Conservation (phyloP, 23 red algal genomes). For the Gracilariopsis chorda region DNA sequence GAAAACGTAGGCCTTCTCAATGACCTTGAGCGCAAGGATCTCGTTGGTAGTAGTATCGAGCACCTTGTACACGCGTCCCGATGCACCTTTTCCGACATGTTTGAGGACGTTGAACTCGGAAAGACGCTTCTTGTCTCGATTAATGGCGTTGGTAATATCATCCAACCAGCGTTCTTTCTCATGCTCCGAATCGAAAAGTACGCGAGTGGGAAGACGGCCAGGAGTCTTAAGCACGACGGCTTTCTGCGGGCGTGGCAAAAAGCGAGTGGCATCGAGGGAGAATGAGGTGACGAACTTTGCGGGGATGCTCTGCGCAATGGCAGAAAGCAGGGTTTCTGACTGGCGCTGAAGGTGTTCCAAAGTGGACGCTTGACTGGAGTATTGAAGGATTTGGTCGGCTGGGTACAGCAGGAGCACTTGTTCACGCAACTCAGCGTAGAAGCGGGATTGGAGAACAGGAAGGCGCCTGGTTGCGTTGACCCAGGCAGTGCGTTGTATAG, state of each 20-base stretch:
- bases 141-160: not conserved
- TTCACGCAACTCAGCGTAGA: not conserved
- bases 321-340: not conserved
- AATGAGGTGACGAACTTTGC: not conserved
- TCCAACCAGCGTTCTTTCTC: not conserved
- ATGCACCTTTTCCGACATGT: conserved; percentile 81
- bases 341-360: not conserved
- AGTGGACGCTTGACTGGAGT: not conserved
- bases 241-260: not conserved
- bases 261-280: not conserved
- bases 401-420: conserved; percentile 30
- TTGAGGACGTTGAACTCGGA: conserved; percentile 72
- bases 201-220: not conserved
- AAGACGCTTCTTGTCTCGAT: conserved; percentile 2
- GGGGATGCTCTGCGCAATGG: not conserved
- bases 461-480: not conserved
- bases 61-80: conserved; percentile 76
- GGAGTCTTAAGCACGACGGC: not conserved
- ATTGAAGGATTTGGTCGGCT: not conserved
- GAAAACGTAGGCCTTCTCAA: conserved; percentile 79
- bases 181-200: not conserved
- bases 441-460: not conserved
- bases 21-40: conserved; percentile 79
- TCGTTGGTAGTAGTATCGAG: conserved; percentile 62
- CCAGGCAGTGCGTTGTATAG: conserved; percentile 14